Evolutionary conservation across 345 rosid genomes (phyloP).

Genomic region (Ailanthus altissimus): DNA sequence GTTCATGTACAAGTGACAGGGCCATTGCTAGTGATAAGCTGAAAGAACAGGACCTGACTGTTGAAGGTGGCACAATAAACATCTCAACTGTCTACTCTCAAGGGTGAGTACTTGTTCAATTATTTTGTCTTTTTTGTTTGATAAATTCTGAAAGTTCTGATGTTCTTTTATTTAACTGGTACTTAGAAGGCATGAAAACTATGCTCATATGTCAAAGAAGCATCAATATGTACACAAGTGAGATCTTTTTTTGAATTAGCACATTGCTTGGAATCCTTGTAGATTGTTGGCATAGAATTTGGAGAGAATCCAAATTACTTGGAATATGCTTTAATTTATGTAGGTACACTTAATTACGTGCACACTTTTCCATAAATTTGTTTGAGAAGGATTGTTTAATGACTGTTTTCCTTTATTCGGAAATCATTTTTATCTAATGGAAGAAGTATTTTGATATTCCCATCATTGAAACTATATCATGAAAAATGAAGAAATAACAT

Average conservation of each 20-base stretch:
- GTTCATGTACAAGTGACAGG: slow-evolving; percentile 32
- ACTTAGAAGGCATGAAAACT: not conserved
- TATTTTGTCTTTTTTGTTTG: not conserved
- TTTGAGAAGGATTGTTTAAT: not conserved
- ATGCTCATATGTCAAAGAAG: not conserved
- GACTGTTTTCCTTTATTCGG: not conserved
- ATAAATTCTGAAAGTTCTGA: not conserved
- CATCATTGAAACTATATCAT: not conserved
- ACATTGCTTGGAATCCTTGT: too few species aligned
- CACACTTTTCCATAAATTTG: not conserved
- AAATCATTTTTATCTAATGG: not conserved
- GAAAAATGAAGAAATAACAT: not conserved
- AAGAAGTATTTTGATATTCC: not conserved
- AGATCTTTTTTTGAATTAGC: not conserved
- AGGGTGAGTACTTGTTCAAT: slow-evolving; percentile 51
- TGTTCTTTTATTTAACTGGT: not conserved
- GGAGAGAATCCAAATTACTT: too few species aligned
- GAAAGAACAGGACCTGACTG: slow-evolving; percentile 50
- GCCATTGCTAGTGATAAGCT: slow-evolving; percentile 46
- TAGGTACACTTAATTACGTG: too few species aligned
- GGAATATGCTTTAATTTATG: too few species aligned
- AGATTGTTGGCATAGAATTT: too few species aligned
- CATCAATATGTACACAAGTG: not conserved
- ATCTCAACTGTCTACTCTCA: slow-evolving; percentile 84
- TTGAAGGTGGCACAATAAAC: slow-evolving; percentile 78